phyloP scores from a whole-genome alignment of 331 rosid genomes.

The Rosa hybrid region DNA sequence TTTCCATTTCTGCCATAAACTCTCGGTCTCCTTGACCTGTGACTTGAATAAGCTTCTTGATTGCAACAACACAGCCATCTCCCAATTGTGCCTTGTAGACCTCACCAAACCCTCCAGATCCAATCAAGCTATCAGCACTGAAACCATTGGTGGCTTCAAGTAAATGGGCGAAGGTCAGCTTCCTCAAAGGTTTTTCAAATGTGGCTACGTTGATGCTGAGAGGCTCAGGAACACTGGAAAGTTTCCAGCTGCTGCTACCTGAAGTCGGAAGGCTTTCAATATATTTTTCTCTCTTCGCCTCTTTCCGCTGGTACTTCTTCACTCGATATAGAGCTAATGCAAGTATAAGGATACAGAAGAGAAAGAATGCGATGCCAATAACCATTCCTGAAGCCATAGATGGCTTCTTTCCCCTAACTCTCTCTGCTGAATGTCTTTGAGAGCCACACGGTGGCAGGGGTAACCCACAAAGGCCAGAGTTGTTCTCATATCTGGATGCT shows the following conservation, averaged over 20 bases:
- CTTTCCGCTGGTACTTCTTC: conserved; percentile 39
- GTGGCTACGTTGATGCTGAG: conserved; percentile 75
- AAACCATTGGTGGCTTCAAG: conserved; percentile 85
- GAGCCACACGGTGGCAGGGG: conserved; percentile 52
- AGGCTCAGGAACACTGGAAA: conserved; percentile 67
- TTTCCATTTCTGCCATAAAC: conserved; percentile 89
- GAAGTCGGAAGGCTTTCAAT: conserved; percentile 77
- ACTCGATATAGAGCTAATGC: conserved; percentile 42
- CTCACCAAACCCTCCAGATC: conserved; percentile 86
- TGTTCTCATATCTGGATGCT: conserved; percentile 58
- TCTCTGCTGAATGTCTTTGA: conserved; percentile 20
- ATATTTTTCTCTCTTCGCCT: conserved; percentile 48
- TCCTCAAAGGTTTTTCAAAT: conserved; percentile 73
- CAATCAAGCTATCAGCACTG: conserved; percentile 69
- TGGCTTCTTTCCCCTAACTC: conserved; percentile 38
- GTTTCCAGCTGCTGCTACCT: conserved; percentile 75
- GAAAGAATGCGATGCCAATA: conserved; percentile 41
- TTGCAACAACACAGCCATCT: conserved; percentile 72
- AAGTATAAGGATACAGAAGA: conserved; percentile 40
- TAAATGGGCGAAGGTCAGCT: conserved; percentile 70
- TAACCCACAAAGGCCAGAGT: conserved; percentile 71
- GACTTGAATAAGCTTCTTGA: conserved; percentile 76
- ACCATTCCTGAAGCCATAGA: conserved; percentile 41
- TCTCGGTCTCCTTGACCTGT: conserved; percentile 84
- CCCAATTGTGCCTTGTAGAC: conserved; percentile 71